phyloP scores from a whole-genome alignment of 495 filamentous ascomycete species.

The Neurospora terricola region DNA sequence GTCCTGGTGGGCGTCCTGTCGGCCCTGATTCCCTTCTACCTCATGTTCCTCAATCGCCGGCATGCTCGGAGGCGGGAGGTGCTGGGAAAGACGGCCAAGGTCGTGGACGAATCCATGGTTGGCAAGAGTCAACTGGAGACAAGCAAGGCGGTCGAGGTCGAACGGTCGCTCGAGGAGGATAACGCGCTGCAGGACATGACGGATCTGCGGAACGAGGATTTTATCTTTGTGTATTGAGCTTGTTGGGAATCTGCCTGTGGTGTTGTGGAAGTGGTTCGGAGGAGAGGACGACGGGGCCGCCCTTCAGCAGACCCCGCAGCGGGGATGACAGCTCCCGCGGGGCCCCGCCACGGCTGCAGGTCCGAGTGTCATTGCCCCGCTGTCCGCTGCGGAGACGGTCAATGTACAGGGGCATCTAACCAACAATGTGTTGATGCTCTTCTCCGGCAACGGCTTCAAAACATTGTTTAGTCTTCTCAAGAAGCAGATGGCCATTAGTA shows the following conservation, averaged over 20 bases:
- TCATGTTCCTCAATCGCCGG: conserved; percentile 36
- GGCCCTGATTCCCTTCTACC: conserved; percentile 34
- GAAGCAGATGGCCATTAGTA: background rate
- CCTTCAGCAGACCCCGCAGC: background rate
- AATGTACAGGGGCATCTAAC: too few relatives aligned
- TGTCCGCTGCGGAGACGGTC: background rate
- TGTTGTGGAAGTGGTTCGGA: too few relatives aligned
- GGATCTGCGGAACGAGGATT: conserved; percentile 47
- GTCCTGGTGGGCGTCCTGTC: conserved; percentile 25
- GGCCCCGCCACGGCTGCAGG: background rate
- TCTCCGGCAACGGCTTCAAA: background rate
- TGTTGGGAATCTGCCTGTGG: background rate
- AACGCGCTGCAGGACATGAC: conserved; percentile 44
- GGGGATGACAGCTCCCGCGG: background rate
- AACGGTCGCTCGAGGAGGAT: conserved; percentile 33
- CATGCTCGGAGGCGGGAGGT: conserved; percentile 34
- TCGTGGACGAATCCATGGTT: conserved; percentile 31
- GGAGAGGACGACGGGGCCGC: too few relatives aligned
- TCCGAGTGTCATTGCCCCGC: background rate
- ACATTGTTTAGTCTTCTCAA: background rate
- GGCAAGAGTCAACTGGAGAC: conserved; percentile 32
- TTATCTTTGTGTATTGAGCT: conserved; percentile 45
- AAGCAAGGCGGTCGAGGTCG: conserved; percentile 35
- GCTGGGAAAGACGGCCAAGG: conserved; percentile 32
- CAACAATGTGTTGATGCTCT: background rate